phyloP scores from a whole-genome alignment of 2,329 filamentous ascomycete species.

The Calonectria pteridis region DNA sequence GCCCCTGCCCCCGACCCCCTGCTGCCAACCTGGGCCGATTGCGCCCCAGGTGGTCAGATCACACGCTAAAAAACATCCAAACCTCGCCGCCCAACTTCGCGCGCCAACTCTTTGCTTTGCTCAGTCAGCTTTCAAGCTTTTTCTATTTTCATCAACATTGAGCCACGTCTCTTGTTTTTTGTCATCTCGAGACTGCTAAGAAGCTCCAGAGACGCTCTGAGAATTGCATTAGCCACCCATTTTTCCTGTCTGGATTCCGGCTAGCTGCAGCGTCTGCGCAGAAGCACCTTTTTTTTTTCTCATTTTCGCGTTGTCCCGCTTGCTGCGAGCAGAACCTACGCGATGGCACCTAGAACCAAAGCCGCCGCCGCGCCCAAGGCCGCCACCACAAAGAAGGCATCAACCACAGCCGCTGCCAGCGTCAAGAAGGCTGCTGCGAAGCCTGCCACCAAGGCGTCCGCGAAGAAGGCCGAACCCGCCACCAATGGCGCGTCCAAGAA shows the following conservation, averaged over 20 bases:
- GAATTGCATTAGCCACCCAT: background rate
- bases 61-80: constrained; percentile 30
- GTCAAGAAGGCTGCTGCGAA: constrained; percentile 40
- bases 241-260: background rate
- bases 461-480: constrained; percentile 38
- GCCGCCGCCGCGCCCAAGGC: constrained; percentile 42
- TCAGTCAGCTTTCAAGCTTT: constrained; percentile 21
- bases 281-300: constrained; percentile 7
- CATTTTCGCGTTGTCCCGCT: constrained; percentile 20
- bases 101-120: constrained; percentile 22
- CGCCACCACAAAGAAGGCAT: constrained; percentile 43
- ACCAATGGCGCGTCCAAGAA: constrained; percentile 44
- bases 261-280: background rate
- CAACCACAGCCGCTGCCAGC: constrained; percentile 34
- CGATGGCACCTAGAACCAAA: constrained; percentile 50
- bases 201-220: background rate
- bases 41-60: constrained; percentile 30
- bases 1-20: constrained; percentile 1
- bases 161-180: background rate
- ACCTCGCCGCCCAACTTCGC: constrained; percentile 13
- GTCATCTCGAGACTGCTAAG: background rate
- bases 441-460: constrained; percentile 30
- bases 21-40: background rate
- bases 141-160: constrained; percentile 29
- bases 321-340: constrained; percentile 31